Conservation (phyloP, 1,284 basidiomycete genomes). For the Trametes sp. region DNA sequence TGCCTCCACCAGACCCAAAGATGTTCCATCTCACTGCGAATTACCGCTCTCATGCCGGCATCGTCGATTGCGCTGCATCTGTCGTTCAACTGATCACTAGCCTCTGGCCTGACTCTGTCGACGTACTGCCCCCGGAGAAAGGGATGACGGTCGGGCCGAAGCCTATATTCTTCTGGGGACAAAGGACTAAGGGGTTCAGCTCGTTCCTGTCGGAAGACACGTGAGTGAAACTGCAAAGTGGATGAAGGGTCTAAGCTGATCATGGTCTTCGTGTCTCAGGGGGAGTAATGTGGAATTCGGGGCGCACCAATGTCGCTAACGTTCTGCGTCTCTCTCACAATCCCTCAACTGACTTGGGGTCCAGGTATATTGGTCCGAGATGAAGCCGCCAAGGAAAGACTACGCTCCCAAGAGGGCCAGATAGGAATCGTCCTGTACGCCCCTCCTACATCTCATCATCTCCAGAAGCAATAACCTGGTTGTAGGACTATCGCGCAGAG, state of each 20-base stretch:
- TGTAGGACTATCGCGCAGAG: constrained; percentile 74
- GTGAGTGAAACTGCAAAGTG: constrained; percentile 35
- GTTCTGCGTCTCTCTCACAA: not conserved
- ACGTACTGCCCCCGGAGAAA: constrained; percentile 61
- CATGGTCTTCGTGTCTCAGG: constrained; percentile 38
- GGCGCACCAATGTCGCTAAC: constrained; percentile 65
- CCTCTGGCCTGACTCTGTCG: constrained; percentile 75
- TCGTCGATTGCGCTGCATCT: constrained; percentile 68
- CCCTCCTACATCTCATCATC: not conserved
- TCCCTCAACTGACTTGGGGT: not conserved
- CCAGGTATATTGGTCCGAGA: constrained; percentile 77
- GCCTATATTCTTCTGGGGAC: constrained; percentile 69
- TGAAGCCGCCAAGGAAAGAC: constrained; percentile 54
- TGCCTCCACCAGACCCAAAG: not conserved
- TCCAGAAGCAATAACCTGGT: not conserved
- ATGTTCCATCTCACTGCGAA: constrained; percentile 59
- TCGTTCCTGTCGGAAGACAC: constrained; percentile 63
- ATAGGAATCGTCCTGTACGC: constrained; percentile 69
- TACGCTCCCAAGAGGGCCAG: constrained; percentile 64
- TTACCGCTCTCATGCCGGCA: constrained; percentile 59
- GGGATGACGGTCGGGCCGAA: constrained; percentile 65
- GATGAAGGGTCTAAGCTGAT: not conserved
- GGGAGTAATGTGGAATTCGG: constrained; percentile 68
- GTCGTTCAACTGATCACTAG: constrained; percentile 66
- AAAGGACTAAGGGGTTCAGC: constrained; percentile 58